Evolutionary conservation across 2,329 filamentous ascomycete species (phyloP).

Genomic region (Ambrosiella beaveri): DNA sequence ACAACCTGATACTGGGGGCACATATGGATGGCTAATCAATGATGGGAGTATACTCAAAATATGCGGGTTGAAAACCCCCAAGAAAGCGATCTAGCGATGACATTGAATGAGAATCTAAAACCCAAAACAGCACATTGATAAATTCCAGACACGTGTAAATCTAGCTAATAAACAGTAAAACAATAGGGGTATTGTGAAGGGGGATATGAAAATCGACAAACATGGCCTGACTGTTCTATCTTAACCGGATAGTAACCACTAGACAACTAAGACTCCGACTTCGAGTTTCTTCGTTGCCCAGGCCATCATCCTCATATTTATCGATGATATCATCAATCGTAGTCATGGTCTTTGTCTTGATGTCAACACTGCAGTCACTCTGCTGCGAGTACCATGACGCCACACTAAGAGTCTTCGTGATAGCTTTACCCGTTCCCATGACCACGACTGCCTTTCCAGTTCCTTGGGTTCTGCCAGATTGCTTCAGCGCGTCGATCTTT

Average conservation of each 20-base stretch:
- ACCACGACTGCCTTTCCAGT: slow-evolving; percentile 32
- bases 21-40: too few relatives aligned
- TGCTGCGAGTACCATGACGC: slow-evolving; percentile 38
- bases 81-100: too few relatives aligned
- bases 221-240: not conserved
- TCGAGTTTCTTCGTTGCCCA: slow-evolving; percentile 23
- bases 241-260: slow-evolving; percentile 22
- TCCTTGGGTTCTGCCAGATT: slow-evolving; percentile 12
- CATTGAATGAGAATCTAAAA: too few relatives aligned
- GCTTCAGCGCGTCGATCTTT: slow-evolving; percentile 24
- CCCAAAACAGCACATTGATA: too few relatives aligned
- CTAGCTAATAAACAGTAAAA: too few relatives aligned
- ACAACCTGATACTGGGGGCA: too few relatives aligned
- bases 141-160: too few relatives aligned
- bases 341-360: slow-evolving; percentile 45
- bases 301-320: slow-evolving; percentile 21
- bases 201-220: not conserved
- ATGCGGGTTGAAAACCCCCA: too few relatives aligned
- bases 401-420: slow-evolving; percentile 43
- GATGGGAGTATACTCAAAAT: too few relatives aligned
- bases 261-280: slow-evolving; percentile 33
- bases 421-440: slow-evolving; percentile 49
- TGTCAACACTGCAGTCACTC: slow-evolving; percentile 29
- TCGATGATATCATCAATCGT: slow-evolving; percentile 48
- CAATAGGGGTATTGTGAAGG: too few relatives aligned